phyloP scores from a whole-genome alignment of 75 land plant species.

The Selaginella moellendorffii region DNA sequence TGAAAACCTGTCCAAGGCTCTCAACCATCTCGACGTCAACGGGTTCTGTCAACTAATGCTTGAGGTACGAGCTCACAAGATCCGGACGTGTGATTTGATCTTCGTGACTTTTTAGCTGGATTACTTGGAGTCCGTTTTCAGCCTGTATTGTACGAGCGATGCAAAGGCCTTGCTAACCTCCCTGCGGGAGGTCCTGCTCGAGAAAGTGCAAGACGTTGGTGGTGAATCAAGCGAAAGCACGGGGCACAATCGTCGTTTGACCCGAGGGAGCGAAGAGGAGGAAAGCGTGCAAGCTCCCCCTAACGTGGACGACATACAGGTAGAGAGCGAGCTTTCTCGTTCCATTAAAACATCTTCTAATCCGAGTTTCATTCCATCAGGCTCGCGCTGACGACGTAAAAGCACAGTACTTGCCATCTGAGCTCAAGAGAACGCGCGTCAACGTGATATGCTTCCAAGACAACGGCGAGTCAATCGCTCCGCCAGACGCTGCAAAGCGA shows the following conservation, averaged over 20 bases:
- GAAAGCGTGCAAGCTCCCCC: constrained; percentile 3
- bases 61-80: constrained; percentile 40
- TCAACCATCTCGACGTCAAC: constrained; percentile 57
- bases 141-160: constrained; percentile 52
- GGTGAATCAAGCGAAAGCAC: constrained; percentile 42
- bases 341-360: too few species aligned
- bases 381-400: constrained; percentile 60
- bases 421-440: constrained; percentile 69
- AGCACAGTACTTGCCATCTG: constrained; percentile 48
- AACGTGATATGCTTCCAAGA: constrained; percentile 75
- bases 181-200: constrained; percentile 51
- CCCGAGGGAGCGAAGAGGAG: constrained; percentile 68
- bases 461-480: too few species aligned
- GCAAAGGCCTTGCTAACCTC: constrained; percentile 58
- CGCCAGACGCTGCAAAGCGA: too few species aligned
- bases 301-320: not conserved
- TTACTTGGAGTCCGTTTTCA: constrained; percentile 74
- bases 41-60: constrained; percentile 95
- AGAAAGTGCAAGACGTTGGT: constrained; percentile 58
- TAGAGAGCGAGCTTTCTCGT: too few species aligned
- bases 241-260: constrained; percentile 43
- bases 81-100: not conserved
- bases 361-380: too few species aligned
- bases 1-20: constrained; percentile 46
- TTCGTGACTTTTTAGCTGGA: constrained; percentile 56